Evolutionary conservation across 2,329 filamentous ascomycete genomes (phyloP).

Genomic region (Trichothecium sympodiale): DNA sequence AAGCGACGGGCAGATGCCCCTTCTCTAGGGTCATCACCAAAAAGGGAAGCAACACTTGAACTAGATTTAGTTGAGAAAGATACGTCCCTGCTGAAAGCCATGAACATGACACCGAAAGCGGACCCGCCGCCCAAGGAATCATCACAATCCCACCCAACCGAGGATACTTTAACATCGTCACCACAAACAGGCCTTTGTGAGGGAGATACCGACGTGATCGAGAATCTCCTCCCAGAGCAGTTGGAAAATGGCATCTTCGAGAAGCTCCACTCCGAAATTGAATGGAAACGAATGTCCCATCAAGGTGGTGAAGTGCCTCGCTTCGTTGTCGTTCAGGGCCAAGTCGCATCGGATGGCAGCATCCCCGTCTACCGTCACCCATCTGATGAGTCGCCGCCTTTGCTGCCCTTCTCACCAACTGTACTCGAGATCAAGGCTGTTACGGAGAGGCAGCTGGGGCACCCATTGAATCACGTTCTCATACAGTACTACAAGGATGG

Average conservation of each 20-base stretch:
- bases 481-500: slow-evolving; percentile 90
- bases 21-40: too few relatives aligned
- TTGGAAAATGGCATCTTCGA: slow-evolving; percentile 54
- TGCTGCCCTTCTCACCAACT: slow-evolving; percentile 63
- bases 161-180: too few relatives aligned
- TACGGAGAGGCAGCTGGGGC: slow-evolving; percentile 64
- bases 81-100: too few relatives aligned
- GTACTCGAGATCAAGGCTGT: slow-evolving; percentile 57
- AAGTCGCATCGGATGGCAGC: slow-evolving; percentile 54
- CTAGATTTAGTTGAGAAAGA: too few relatives aligned
- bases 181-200: slow-evolving; percentile 54
- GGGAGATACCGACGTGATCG: slow-evolving; percentile 67
- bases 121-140: too few relatives aligned
- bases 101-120: too few relatives aligned
- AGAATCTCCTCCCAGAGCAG: slow-evolving; percentile 52
- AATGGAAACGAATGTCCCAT: slow-evolving; percentile 89
- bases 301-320: slow-evolving; percentile 85
- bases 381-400: slow-evolving; percentile 71
- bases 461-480: slow-evolving; percentile 78
- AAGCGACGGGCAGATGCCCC: too few relatives aligned
- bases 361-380: slow-evolving; percentile 94
- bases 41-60: too few relatives aligned
- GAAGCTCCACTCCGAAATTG: slow-evolving; percentile 60
- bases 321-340: slow-evolving; percentile 80
- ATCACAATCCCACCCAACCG: too few relatives aligned